Evolutionary conservation across 495 filamentous ascomycete species (phyloP).

Genomic region (Terfezia boudieri): DNA sequence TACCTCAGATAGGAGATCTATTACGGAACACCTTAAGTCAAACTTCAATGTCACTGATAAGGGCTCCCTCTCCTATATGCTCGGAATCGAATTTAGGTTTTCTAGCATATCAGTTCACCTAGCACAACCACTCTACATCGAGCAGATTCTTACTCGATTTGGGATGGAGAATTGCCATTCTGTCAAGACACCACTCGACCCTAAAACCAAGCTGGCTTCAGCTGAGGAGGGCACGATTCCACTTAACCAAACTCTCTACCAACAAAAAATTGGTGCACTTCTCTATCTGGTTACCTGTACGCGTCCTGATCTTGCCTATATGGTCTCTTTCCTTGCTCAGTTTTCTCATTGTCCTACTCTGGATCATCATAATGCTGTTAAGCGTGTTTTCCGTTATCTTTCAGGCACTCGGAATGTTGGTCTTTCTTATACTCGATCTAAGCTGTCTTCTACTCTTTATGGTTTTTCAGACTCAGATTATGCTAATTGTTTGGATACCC

Average conservation of each 20-base stretch:
- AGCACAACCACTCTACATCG: too few relatives aligned
- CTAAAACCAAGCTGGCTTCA: too few relatives aligned
- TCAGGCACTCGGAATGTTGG: not conserved
- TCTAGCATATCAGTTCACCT: too few relatives aligned
- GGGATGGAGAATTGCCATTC: too few relatives aligned
- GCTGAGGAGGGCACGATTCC: not conserved
- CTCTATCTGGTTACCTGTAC: slow-evolving; percentile 8
- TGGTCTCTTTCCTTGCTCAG: slow-evolving; percentile 1
- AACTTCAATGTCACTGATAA: too few relatives aligned
- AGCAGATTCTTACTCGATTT: too few relatives aligned
- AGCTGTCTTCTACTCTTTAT: not conserved
- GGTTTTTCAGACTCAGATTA: not conserved
- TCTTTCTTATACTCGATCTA: not conserved
- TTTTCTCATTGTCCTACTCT: not conserved
- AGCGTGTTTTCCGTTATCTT: slow-evolving; percentile 3
- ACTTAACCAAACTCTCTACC: not conserved
- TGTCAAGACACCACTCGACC: too few relatives aligned
- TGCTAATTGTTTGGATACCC: not conserved
- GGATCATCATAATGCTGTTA: not conserved
- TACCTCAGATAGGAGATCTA: too few relatives aligned
- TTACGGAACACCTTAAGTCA: too few relatives aligned
- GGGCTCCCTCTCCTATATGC: too few relatives aligned
- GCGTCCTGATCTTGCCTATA: slow-evolving; percentile 6
- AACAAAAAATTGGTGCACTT: not conserved
- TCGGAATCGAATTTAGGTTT: too few relatives aligned